These are phyloP conservation scores for Puccinia coronata DNA, from an alignment of 1,284 basidiomycete species.

Conservation along the genomic window DNA sequence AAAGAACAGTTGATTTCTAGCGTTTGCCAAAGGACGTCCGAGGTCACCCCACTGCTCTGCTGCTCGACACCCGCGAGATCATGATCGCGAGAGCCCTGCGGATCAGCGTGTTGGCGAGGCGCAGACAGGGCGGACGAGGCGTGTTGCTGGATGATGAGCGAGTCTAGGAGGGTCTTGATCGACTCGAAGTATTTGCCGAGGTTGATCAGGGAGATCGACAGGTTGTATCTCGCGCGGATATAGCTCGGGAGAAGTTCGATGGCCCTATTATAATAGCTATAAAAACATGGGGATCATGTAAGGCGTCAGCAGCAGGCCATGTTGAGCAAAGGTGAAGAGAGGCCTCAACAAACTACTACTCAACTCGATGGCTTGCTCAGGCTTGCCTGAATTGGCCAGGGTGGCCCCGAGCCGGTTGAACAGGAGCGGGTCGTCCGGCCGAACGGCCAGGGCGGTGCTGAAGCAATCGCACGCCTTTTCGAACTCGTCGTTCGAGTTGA, in stretches of 20 bases:
- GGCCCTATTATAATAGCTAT: conserved; percentile 78
- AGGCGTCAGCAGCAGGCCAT: not conserved
- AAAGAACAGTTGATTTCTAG: conserved; percentile 40
- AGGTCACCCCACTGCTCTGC: conserved; percentile 5
- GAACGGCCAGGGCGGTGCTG: conserved; percentile 69
- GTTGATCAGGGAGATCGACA: conserved; percentile 35
- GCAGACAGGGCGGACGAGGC: not conserved
- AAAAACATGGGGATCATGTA: not conserved
- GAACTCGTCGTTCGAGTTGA: conserved; percentile 75
- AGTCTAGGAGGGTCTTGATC: not conserved
- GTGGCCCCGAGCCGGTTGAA: conserved; percentile 97
- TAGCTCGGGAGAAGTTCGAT: conserved; percentile 88
- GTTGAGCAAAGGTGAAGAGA: not conserved
- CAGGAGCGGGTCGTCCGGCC: conserved; percentile 74
- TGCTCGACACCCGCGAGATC: not conserved
- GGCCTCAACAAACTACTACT: too few relatives aligned
- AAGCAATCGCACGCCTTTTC: conserved; percentile 84
- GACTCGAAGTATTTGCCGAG: conserved; percentile 7
- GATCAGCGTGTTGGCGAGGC: not conserved
- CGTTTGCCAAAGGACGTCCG: conserved; percentile 26
- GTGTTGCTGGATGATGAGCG: conserved; percentile 7
- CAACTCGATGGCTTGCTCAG: conserved; percentile 73
- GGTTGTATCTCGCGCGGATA: conserved; percentile 65
- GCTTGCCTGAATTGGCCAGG: conserved; percentile 79
- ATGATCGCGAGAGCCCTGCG: not conserved